These are phyloP conservation scores for Chlamydomonas incerta DNA, from an alignment of 139 green algal species.

Conservation along the genomic window DNA sequence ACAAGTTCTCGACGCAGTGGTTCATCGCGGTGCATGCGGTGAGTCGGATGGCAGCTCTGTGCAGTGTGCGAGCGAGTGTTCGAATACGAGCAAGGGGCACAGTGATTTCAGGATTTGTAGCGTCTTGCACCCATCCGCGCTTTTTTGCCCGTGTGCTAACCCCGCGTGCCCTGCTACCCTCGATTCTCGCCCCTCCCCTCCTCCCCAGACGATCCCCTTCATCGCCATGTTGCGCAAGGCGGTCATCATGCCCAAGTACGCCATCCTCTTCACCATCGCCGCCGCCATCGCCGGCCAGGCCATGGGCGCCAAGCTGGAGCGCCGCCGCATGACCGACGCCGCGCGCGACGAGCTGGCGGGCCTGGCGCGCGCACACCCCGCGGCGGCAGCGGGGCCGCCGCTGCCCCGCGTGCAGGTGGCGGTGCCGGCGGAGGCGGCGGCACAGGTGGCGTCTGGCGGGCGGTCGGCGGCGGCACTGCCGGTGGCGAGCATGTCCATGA, in stretches of 20 bases:
- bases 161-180: background rate
- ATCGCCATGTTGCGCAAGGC: conserved; percentile 90
- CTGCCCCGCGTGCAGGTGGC: background rate
- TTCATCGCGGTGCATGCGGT: conserved; percentile 89
- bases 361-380: background rate
- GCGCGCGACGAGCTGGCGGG: conserved; percentile 21
- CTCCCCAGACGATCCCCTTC: conserved; percentile 80
- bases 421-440: background rate
- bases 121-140: too few species aligned
- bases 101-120: too few species aligned
- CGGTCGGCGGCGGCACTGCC: too few species aligned
- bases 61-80: too few species aligned
- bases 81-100: too few species aligned
- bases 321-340: conserved; percentile 26
- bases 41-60: too few species aligned
- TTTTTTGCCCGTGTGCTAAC: background rate
- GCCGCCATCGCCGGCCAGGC: conserved; percentile 70
- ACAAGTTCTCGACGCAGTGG: conserved; percentile 90
- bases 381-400: background rate
- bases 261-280: conserved; percentile 75
- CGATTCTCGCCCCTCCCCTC: background rate
- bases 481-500: too few species aligned
- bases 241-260: conserved; percentile 76
- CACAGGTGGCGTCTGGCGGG: background rate
- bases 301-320: conserved; percentile 53